A percentile compares a stretch with the other conserved stretches of the same genome.
These are phyloP conservation scores for Neospermospora avenae DNA, from an alignment of 2,329 filamentous ascomycete genomes.

Conservation along the genomic window DNA sequence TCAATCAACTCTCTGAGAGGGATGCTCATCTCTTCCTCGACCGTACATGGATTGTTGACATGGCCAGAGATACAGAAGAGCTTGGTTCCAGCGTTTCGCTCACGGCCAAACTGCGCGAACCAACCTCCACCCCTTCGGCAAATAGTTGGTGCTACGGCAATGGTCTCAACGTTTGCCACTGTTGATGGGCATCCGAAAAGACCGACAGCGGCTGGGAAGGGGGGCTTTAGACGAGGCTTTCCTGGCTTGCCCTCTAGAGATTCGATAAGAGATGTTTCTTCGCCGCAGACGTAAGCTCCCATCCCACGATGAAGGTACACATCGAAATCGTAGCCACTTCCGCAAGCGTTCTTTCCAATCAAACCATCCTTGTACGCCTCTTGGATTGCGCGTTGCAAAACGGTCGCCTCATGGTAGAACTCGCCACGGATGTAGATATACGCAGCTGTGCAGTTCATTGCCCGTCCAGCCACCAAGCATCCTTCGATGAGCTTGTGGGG, in stretches of 20 bases:
- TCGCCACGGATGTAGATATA: conserved; percentile 99
- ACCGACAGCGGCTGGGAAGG: conserved; percentile 95
- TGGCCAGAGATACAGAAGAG: conserved; percentile 98
- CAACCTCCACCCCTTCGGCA: conserved; percentile 86
- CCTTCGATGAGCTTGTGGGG: conserved; percentile 98
- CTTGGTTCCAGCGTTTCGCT: conserved; percentile 96
- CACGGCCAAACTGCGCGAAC: conserved; percentile 92
- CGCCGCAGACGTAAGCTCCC: conserved; percentile 96
- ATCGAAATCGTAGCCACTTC: conserved; percentile 95
- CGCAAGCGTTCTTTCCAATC: conserved; percentile 98
- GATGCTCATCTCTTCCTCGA: conserved; percentile 99
- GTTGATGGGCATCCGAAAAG: conserved; percentile 97
- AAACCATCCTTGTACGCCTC: conserved; percentile 93
- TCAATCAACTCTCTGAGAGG: conserved; percentile 94
- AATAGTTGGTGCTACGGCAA: conserved; percentile 94
- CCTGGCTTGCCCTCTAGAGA: conserved; percentile 97
- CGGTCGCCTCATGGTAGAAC: conserved; percentile 92
- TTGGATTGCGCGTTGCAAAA: conserved; percentile 93
- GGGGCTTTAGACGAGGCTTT: conserved; percentile 97
- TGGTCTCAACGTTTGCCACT: conserved; percentile 96
- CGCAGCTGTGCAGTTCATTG: conserved; percentile 97
- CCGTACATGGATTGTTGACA: conserved; percentile 97
- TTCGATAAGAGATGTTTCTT: conserved; percentile 97
- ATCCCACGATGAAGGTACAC: conserved; percentile 95
- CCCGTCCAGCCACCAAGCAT: conserved; percentile 90